Base-by-base conservation (phyloP, 1,284 basidiomycete genomes). In the Rhodofomes roseus region DNA sequence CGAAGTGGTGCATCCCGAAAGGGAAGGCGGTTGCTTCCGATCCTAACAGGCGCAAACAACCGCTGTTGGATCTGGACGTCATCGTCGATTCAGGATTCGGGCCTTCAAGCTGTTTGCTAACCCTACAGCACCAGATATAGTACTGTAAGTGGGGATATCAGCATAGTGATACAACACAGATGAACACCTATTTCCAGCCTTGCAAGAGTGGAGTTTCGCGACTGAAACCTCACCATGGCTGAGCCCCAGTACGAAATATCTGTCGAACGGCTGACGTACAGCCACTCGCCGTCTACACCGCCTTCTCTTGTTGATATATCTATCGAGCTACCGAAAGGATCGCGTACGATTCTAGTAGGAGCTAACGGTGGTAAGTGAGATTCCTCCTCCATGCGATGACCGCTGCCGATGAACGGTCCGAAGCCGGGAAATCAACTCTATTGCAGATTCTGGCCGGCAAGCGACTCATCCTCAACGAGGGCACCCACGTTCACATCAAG, bases 361-460 rank as follows among this genome's bases (percentile, higher is more conserved):
- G 92, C 94, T n/a, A 96, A 96, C 71, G 94, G 95, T 73, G 94
- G 93, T 86, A 57, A 60, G 82, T 70, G 20, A 20, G 20, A 18
- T 20, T 18, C 20, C 22, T 29, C 40, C 22, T 5, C 18, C 22
- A 25, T 56, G 41, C 34, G 16, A 25, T 29, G 23, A 53, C 16
- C 9, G 22, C 25, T 29, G 8, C 14, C 16, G 36, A 41, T 27
- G 22, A 36, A 54, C 62, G 23, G 57, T 18, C 20, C 62, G 25
- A 63, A 90, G 93, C 94, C 53, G 96, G 96, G 23, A 99, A 99
- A 75, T 96, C 95, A 27, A 99, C 96, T 1, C 78, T 99, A 18
- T 81, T 99, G 18, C 92, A 97, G 66, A 90, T 99, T 60, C 81
- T 98, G 5, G 96, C 97, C 0, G 96, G 96, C 5, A 99, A 98